phyloP scores from a whole-genome alignment of 2,329 filamentous ascomycete genomes.

The Aspergillus novofumigatus region DNA sequence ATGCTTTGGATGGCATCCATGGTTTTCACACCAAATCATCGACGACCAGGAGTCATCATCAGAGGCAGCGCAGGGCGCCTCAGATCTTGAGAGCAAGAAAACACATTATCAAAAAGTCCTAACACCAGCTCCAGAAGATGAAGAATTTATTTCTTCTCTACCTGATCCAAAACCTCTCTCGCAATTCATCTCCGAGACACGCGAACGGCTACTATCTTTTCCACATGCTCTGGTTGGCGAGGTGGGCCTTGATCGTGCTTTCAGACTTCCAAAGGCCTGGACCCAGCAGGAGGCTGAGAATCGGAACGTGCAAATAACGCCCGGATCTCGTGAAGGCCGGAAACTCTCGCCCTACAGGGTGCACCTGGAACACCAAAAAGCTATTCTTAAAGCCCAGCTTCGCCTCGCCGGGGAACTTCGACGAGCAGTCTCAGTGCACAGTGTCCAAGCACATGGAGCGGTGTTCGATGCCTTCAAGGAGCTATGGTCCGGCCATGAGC shows the following conservation, averaged over 20 bases:
- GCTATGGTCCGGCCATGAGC: conserved; percentile 57
- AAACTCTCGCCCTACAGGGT: conserved; percentile 56
- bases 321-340: conserved; percentile 58
- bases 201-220: conserved; percentile 44
- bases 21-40: conserved; percentile 62
- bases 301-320: conserved; percentile 45
- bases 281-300: conserved; percentile 25
- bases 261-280: conserved; percentile 56
- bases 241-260: conserved; percentile 59
- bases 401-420: conserved; percentile 55
- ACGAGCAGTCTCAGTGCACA: conserved; percentile 58
- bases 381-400: conserved; percentile 55
- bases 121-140: conserved; percentile 43
- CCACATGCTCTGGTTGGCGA: conserved; percentile 59
- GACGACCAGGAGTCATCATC: conserved; percentile 34
- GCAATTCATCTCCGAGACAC: conserved; percentile 48
- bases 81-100: conserved; percentile 28
- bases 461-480: conserved; percentile 54
- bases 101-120: conserved; percentile 54
- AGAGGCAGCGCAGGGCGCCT: conserved; percentile 6
- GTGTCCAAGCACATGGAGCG: conserved; percentile 59
- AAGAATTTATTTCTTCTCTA: conserved; percentile 48
- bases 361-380: conserved; percentile 54
- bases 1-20: conserved; percentile 65
- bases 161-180: conserved; percentile 54